Evolutionary conservation across 805 yeast species (phyloP), one percentile per base, ranked within the genome.

Genomic region (Vanderwaltozyma verrucispora): DNA sequence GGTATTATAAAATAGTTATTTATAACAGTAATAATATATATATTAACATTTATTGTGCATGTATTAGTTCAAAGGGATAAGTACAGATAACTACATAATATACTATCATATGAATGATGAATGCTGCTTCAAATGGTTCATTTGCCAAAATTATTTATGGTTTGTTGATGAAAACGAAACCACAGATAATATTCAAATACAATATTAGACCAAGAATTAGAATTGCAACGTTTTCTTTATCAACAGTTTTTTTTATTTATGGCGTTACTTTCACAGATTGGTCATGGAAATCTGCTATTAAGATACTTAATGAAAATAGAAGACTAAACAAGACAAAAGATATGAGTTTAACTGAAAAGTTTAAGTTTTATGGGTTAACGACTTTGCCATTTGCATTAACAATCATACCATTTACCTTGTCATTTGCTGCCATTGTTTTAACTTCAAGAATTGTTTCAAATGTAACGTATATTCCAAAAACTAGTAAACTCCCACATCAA

Each of bases 181-280:
- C 58, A 5, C 24, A 48, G 28, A 41, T 45, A 15, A 47, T 54
- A 12, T 54, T 46, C 36, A 29, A 32, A n/a, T 51, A 51, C 33
- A 37, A 37, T 19, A 40, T 47, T 4, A 35, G 44, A 12, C 38
- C 33, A 13, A 33, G 45, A 20, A 37, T 54, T 11, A 49, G 41
- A 25, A 29, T 42, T 6, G 54, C 53, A 17, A 39, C 55, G 2
- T 35, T 42, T 38, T 40, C 53, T 1, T 35, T 54, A 15, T 48
- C 62, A 13, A 40, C 47, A 16, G 54, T 53, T 4, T 47, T 56
- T 36, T 25, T 53, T 7, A 36, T 46, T 5, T 59, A 59, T 37
- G 57, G 60, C 14, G 37, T 41, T 13, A 40, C 60, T 2, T 59
- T 50, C 37, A 45, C 49, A 1, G 55, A 56, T 36, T 50, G 58